These are phyloP conservation scores for Microdochium trichocladiopsis DNA, from an alignment of 2,329 filamentous ascomycete species.

Conservation along the genomic window DNA sequence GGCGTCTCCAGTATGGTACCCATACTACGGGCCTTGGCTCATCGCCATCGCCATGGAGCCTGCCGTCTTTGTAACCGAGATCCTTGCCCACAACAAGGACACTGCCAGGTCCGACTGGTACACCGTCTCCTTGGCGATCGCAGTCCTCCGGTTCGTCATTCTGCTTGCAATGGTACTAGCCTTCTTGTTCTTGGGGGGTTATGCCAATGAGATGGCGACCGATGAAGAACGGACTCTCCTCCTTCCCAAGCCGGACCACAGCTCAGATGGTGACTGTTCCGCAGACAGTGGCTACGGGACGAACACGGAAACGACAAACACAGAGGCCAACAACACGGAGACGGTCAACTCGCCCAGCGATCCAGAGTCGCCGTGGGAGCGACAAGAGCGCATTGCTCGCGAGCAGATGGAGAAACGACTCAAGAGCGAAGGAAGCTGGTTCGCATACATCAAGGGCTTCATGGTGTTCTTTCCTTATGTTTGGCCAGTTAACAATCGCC, in stretches of 20 bases:
- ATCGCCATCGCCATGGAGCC: constrained; percentile 51
- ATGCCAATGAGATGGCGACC: constrained; percentile 11
- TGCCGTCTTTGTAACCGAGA: constrained; percentile 30
- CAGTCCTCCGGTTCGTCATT: constrained; percentile 23
- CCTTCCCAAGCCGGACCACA: constrained; percentile 35
- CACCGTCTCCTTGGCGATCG: constrained; percentile 8
- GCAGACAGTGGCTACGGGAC: constrained; percentile 34
- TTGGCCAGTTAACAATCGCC: constrained; percentile 62
- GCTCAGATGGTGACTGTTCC: constrained; percentile 15
- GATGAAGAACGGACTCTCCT: constrained; percentile 54
- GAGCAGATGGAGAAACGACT: constrained; percentile 61
- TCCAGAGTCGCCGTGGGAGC: constrained; percentile 48
- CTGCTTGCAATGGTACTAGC: constrained; percentile 16
- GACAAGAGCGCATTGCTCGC: constrained; percentile 42
- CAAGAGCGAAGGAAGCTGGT: constrained; percentile 70
- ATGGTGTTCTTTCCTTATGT: constrained; percentile 71
- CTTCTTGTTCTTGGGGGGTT: constrained; percentile 16
- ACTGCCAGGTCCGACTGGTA: constrained; percentile 3
- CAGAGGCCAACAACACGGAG: constrained; percentile 21
- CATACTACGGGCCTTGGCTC: constrained; percentile 56
- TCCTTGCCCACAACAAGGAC: constrained; percentile 13
- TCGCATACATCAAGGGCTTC: constrained; percentile 70
- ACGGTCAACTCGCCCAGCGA: constrained; percentile 24
- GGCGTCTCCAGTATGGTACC: constrained; percentile 49
- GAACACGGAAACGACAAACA: constrained; percentile 29